These are phyloP conservation scores for Pythium utonaiense DNA, from an alignment of 352 stramenopile species.

Conservation along the genomic window DNA sequence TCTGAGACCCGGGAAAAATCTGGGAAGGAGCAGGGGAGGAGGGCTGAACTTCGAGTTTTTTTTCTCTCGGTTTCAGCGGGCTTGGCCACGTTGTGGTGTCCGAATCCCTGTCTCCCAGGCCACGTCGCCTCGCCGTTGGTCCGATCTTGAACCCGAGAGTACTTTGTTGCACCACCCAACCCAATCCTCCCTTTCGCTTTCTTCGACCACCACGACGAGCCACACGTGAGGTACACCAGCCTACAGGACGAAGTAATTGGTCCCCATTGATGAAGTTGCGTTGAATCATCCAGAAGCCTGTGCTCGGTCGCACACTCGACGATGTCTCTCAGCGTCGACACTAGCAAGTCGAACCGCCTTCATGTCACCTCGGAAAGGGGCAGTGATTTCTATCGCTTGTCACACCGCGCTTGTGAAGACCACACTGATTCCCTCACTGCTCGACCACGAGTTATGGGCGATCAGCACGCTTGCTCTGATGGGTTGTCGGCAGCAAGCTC, in stretches of 20 bases:
- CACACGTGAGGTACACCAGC: background rate
- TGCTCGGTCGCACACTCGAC: background rate
- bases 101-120: background rate
- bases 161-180: conserved; percentile 9
- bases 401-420: conserved; percentile 4
- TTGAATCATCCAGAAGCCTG: conserved; percentile 1
- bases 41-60: background rate
- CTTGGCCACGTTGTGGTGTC: background rate
- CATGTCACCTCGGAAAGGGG: background rate
- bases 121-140: background rate
- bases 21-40: conserved; percentile 10
- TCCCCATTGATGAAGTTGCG: conserved; percentile 23
- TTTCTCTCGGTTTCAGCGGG: background rate
- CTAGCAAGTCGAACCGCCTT: conserved; percentile 2
- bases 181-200: background rate
- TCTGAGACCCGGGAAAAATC: conserved; percentile 13
- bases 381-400: conserved; percentile 9
- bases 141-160: background rate
- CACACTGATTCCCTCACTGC: conserved; percentile 6
- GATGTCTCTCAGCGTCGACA: conserved; percentile 12
- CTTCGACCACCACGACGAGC: background rate
- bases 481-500: background rate
- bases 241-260: conserved; percentile 3
- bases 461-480: conserved; percentile 1
- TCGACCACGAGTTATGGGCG: background rate